Conservation (phyloP, 129 eudicot species). For the Saussurea involucrata region DNA sequence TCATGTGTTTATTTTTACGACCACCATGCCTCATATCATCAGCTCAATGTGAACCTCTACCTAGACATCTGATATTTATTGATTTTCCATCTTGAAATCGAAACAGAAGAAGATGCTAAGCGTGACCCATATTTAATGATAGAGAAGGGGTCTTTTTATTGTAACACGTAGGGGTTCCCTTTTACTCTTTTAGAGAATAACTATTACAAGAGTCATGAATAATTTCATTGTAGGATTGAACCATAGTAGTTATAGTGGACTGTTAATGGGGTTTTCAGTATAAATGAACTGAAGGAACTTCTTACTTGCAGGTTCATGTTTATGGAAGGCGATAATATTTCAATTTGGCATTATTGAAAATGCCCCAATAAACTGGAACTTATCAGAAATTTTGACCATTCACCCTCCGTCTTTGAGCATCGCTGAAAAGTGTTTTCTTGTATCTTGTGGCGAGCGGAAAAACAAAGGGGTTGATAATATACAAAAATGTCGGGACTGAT, state of each 20-base stretch:
- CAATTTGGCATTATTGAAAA: slow-evolving; percentile 4
- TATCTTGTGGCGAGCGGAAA: background rate
- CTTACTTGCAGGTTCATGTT: slow-evolving; percentile 24
- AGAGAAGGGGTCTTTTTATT: background rate
- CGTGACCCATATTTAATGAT: background rate
- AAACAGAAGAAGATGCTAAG: background rate
- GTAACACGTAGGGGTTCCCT: background rate
- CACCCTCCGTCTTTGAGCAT: background rate
- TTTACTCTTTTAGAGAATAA: background rate
- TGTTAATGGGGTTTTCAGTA: background rate
- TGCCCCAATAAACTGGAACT: background rate
- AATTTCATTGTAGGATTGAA: slow-evolving; percentile 5
- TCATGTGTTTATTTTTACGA: background rate
- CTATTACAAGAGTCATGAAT: background rate
- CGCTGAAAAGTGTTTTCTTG: background rate
- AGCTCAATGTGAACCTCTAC: background rate
- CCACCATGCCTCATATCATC: background rate
- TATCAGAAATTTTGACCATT: background rate
- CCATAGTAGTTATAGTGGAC: background rate
- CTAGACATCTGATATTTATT: background rate
- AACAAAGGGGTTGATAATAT: background rate
- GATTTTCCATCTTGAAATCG: background rate
- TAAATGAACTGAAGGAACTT: slow-evolving; percentile 2
- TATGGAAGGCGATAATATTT: slow-evolving; percentile 6
- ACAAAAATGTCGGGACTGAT: slow-evolving; percentile 28